phyloP scores from a whole-genome alignment of 2,329 filamentous ascomycete species.

The Colletotrichum viniferum region DNA sequence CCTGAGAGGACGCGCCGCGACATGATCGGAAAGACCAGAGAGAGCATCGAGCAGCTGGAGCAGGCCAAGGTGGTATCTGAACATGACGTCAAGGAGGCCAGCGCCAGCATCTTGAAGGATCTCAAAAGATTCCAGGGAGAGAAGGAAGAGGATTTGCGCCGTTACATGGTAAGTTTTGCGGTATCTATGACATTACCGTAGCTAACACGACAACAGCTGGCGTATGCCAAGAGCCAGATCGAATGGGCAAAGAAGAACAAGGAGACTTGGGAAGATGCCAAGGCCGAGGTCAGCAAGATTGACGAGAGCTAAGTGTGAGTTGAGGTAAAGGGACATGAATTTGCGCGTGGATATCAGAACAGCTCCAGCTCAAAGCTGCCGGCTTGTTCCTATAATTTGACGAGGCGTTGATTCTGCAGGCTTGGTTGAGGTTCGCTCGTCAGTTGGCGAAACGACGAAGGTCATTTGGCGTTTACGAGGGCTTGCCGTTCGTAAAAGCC shows the following conservation, averaged over 20 bases:
- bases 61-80: constrained; percentile 88
- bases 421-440: constrained; percentile 7
- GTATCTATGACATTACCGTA: background rate
- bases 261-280: constrained; percentile 91
- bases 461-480: constrained; percentile 19
- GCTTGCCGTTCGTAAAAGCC: constrained; percentile 13
- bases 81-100: constrained; percentile 92
- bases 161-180: constrained; percentile 83
- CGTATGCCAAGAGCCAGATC: constrained; percentile 90
- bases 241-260: constrained; percentile 93
- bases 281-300: constrained; percentile 87
- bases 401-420: constrained; percentile 12
- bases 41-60: constrained; percentile 84
- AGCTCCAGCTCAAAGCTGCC: background rate
- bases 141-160: constrained; percentile 91
- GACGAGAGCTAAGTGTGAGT: constrained; percentile 54
- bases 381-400: constrained; percentile 14
- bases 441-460: constrained; percentile 6
- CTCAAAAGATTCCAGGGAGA: constrained; percentile 91
- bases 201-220: constrained; percentile 61
- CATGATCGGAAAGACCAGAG: constrained; percentile 92
- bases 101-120: constrained; percentile 84
- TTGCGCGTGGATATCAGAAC: constrained; percentile 2
- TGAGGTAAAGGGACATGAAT: background rate
- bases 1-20: constrained; percentile 91